phyloP scores from a whole-genome alignment of 1,284 basidiomycete species.

The Rhodotorula glutinis region DNA sequence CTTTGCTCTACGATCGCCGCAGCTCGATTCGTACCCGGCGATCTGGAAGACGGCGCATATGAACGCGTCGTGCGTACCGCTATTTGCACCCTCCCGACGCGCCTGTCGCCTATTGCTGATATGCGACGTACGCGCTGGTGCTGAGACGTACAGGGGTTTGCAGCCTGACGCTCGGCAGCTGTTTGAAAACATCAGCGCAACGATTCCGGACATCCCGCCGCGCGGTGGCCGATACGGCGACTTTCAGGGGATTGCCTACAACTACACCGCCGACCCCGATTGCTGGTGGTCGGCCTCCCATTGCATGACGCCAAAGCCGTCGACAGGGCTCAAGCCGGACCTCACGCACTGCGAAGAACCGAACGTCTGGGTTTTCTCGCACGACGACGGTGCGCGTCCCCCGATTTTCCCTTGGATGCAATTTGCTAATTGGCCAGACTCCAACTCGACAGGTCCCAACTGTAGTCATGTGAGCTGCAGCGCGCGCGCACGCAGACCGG shows the following conservation, averaged over 20 bases:
- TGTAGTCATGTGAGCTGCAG: slow-evolving; percentile 43
- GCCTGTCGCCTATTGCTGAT: too few relatives aligned
- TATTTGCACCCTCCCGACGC: too few relatives aligned
- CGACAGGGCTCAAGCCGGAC: too few relatives aligned
- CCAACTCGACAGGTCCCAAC: slow-evolving; percentile 36
- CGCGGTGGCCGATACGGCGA: slow-evolving; percentile 34
- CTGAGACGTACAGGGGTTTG: too few relatives aligned
- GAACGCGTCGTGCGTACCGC: slow-evolving; percentile 12
- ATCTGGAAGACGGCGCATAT: slow-evolving; percentile 25
- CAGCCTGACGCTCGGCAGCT: too few relatives aligned
- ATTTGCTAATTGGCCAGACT: too few relatives aligned
- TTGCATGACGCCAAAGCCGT: slow-evolving; percentile 45
- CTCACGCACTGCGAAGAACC: slow-evolving; percentile 54
- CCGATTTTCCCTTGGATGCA: too few relatives aligned
- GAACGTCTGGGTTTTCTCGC: slow-evolving; percentile 54
- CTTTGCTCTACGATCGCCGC: too few relatives aligned
- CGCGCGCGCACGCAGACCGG: too few relatives aligned
- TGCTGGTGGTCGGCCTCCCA: slow-evolving; percentile 47
- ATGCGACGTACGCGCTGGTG: background rate
- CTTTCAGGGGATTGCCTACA: slow-evolving; percentile 18
- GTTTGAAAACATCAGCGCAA: slow-evolving; percentile 28
- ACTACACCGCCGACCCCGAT: slow-evolving; percentile 11
- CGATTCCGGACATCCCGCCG: slow-evolving; percentile 34
- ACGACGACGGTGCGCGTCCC: slow-evolving; percentile 54
- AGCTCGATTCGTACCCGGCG: slow-evolving; percentile 20